phyloP scores from a whole-genome alignment of 495 filamentous ascomycete species.

The Aspergillus avenaceus region DNA sequence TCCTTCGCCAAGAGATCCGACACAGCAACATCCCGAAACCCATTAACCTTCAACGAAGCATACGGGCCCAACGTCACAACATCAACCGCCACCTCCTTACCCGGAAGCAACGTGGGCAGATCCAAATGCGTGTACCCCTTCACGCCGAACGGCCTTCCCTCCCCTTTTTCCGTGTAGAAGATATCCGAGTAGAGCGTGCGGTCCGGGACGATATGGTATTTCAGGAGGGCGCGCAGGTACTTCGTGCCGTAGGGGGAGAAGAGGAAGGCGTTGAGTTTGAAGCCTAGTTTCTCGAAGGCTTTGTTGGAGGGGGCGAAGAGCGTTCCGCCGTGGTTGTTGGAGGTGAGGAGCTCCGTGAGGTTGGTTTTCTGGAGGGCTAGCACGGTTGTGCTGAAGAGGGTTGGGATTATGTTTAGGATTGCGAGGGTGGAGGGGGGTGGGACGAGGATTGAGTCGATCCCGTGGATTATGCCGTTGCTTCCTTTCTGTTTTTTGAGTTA shows the following conservation, averaged over 20 bases:
- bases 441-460: slow-evolving; percentile 63
- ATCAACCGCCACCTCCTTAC: slow-evolving; percentile 59
- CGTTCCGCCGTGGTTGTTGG: slow-evolving; percentile 2
- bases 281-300: slow-evolving; percentile 12
- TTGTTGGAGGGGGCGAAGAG: slow-evolving; percentile 16
- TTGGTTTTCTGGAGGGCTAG: slow-evolving; percentile 73
- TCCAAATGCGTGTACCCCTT: slow-evolving; percentile 52
- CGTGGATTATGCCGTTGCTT: slow-evolving; percentile 76
- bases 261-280: slow-evolving; percentile 13
- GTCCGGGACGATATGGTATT: slow-evolving; percentile 49
- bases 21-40: slow-evolving; percentile 52
- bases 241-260: slow-evolving; percentile 11
- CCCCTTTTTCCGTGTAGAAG: slow-evolving; percentile 21
- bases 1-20: slow-evolving; percentile 66
- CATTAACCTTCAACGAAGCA: slow-evolving; percentile 68
- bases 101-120: slow-evolving; percentile 61
- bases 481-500: not conserved
- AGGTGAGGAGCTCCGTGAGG: slow-evolving; percentile 58
- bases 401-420: not conserved
- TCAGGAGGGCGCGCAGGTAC: slow-evolving; percentile 12
- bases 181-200: slow-evolving; percentile 79
- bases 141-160: slow-evolving; percentile 17
- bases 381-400: too few species aligned
- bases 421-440: slow-evolving; percentile 68
- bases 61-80: slow-evolving; percentile 58